Conservation (phyloP, 1,284 basidiomycete genomes). For the Sanghuangporus sanghuang region DNA sequence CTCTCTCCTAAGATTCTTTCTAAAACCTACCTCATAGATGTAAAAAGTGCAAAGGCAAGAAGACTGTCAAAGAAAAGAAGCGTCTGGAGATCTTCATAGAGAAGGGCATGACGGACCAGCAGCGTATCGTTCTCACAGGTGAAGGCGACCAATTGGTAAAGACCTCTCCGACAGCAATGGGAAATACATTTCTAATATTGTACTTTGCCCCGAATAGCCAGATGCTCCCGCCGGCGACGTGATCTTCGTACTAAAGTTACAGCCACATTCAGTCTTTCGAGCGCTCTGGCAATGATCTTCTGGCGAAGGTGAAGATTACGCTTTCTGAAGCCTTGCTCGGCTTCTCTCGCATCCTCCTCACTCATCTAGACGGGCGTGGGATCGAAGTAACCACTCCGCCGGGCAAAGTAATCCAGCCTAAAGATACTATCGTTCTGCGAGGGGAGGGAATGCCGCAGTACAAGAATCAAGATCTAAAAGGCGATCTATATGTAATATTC, state of each 20-base stretch:
- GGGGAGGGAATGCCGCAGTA: constrained; percentile 86
- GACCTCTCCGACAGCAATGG: constrained; percentile 1
- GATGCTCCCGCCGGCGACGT: constrained; percentile 83
- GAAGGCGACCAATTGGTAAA: constrained; percentile 87
- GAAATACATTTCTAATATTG: constrained; percentile 3
- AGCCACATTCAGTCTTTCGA: constrained; percentile 76
- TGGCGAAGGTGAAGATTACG: constrained; percentile 75
- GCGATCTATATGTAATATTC: constrained; percentile 78
- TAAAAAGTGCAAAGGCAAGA: constrained; percentile 92
- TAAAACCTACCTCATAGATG: constrained; percentile 48
- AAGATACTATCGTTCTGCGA: constrained; percentile 67
- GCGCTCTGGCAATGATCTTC: constrained; percentile 72
- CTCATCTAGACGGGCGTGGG: constrained; percentile 87
- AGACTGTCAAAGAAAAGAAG: constrained; percentile 83
- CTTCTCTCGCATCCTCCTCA: constrained; percentile 81
- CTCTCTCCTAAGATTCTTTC: neutral
- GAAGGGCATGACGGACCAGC: constrained; percentile 82
- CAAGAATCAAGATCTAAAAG: constrained; percentile 62
- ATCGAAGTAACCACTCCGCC: constrained; percentile 69
- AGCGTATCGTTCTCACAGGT: constrained; percentile 83
- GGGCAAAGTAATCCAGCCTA: constrained; percentile 72
- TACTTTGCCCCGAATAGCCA: constrained; percentile 45
- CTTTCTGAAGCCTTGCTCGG: constrained; percentile 91
- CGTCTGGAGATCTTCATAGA: constrained; percentile 84
- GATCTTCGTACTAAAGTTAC: constrained; percentile 74